Conservation (phyloP, 768 basidiomycete genomes). For the Pholiota microspora region DNA sequence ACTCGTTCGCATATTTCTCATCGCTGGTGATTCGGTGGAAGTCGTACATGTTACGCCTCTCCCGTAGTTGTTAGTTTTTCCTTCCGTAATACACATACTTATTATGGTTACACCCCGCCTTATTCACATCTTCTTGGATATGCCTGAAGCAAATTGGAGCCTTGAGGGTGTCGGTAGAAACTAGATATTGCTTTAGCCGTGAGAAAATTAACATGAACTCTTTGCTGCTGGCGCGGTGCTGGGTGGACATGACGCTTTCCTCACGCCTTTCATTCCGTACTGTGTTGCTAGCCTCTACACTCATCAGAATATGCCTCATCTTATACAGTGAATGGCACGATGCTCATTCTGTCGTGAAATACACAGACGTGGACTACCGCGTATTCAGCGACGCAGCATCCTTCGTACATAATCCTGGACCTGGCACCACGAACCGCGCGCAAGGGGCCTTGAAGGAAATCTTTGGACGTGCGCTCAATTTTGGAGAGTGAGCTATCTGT, state of each 20-base stretch:
- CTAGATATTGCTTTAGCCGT: no score
- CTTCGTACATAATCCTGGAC: conserved; percentile 56
- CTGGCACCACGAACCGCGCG: conserved; percentile 45
- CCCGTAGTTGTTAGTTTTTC: conserved; percentile 8
- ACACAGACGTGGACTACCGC: conserved; percentile 97
- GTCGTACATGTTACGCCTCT: conserved; percentile 1
- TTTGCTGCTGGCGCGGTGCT: not conserved
- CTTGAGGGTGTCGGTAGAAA: no score
- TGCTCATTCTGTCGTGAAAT: conserved; percentile 78
- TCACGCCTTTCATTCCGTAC: conserved; percentile 31
- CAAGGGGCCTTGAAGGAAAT: conserved; percentile 53
- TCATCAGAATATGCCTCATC: conserved; percentile 68
- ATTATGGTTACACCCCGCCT: not conserved
- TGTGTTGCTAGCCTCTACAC: conserved; percentile 51
- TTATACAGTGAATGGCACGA: conserved; percentile 92
- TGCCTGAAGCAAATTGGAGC: no score
- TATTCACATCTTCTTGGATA: no score
- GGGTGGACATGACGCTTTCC: conserved; percentile 15
- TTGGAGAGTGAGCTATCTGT: conserved; percentile 72
- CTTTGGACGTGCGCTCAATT: conserved; percentile 27
- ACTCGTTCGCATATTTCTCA: not conserved
- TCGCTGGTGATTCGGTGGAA: conserved; percentile 2
- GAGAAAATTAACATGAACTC: not conserved
- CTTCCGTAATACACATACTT: conserved; percentile 4
- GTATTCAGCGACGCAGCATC: conserved; percentile 92